Evolutionary conservation across 805 yeast genomes (phyloP).

Genomic region (Saturnispora ahearnii): DNA sequence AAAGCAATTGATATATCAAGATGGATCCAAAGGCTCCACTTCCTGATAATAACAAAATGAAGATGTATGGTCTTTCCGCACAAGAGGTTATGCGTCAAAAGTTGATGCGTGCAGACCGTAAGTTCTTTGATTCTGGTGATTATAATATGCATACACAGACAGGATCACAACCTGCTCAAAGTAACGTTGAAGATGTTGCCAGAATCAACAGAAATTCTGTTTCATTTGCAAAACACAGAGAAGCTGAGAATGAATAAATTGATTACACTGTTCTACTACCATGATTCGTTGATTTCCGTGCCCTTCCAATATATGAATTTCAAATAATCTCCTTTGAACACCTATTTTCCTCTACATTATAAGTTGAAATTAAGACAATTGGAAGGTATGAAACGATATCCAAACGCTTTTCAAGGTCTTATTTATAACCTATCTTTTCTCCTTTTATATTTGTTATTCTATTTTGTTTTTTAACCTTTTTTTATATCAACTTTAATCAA

Average conservation of each 20-base stretch:
- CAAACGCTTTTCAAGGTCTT: background rate
- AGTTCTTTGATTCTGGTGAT: slow-evolving; percentile 9
- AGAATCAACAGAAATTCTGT: slow-evolving; percentile 8
- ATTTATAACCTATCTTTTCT: background rate
- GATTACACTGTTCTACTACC: background rate
- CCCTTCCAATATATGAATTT: background rate
- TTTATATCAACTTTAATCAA: background rate
- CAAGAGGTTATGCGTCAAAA: slow-evolving; percentile 9
- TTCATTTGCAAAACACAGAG: slow-evolving; percentile 7
- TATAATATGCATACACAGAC: slow-evolving; percentile 9
- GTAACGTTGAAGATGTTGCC: slow-evolving; percentile 8
- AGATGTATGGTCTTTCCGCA: slow-evolving; percentile 8
- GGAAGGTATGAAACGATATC: too few species aligned
- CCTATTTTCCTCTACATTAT: background rate
- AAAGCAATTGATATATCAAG: background rate
- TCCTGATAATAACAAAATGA: background rate
- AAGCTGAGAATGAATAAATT: background rate
- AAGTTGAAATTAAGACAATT: too few species aligned
- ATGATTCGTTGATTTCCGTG: background rate
- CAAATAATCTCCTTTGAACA: background rate
- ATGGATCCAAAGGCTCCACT: slow-evolving; percentile 9
- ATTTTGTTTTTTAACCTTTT: background rate
- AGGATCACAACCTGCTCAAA: slow-evolving; percentile 7
- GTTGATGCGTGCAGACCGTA: slow-evolving; percentile 7
- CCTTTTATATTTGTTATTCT: background rate